Percentiles rank a stretch among this genome's conserved stretches.
Conservation (phyloP, 2,329 filamentous ascomycete genomes). For the Sporothrix brunneoviolacea region DNA sequence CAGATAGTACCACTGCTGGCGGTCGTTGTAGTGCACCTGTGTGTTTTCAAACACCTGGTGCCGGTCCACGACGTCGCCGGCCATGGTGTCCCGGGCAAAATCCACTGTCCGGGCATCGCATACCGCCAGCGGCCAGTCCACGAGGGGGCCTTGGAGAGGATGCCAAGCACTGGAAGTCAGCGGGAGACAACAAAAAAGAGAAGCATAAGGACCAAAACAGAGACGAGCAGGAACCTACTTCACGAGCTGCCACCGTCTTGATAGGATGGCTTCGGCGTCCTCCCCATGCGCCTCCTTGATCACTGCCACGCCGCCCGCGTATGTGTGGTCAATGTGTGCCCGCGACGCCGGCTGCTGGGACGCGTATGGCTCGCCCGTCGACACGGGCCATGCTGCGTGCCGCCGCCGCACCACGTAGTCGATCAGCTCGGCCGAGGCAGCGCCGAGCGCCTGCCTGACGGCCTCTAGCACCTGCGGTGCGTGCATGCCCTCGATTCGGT, state of each 20-base stretch:
- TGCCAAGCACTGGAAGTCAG: constrained; percentile 18
- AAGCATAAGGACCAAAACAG: neutral
- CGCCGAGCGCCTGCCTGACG: constrained; percentile 9
- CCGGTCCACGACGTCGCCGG: constrained; percentile 19
- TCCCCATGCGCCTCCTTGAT: constrained; percentile 42
- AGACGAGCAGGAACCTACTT: constrained; percentile 9
- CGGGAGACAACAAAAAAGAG: neutral
- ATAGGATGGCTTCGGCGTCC: constrained; percentile 1
- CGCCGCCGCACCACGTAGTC: constrained; percentile 19
- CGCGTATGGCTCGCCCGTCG: constrained; percentile 14
- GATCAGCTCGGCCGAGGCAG: constrained; percentile 17
- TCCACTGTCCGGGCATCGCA: constrained; percentile 20
- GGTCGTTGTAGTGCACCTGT: constrained; percentile 18
- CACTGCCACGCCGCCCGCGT: constrained; percentile 42
- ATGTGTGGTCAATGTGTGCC: constrained; percentile 21
- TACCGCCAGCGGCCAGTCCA: constrained; percentile 21
- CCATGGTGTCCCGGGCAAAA: constrained; percentile 19
- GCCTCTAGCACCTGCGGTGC: constrained; percentile 13
- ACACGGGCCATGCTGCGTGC: constrained; percentile 16
- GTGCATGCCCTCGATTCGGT: constrained; percentile 11
- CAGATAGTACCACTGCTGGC: constrained; percentile 20
- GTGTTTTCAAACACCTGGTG: constrained; percentile 20
- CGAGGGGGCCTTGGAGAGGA: constrained; percentile 18
- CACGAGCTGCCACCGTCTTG: constrained; percentile 12
- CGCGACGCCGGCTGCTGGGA: constrained; percentile 17